Conservation (phyloP, 1,284 basidiomycete species). For the Vanrija pseudolonga region DNA sequence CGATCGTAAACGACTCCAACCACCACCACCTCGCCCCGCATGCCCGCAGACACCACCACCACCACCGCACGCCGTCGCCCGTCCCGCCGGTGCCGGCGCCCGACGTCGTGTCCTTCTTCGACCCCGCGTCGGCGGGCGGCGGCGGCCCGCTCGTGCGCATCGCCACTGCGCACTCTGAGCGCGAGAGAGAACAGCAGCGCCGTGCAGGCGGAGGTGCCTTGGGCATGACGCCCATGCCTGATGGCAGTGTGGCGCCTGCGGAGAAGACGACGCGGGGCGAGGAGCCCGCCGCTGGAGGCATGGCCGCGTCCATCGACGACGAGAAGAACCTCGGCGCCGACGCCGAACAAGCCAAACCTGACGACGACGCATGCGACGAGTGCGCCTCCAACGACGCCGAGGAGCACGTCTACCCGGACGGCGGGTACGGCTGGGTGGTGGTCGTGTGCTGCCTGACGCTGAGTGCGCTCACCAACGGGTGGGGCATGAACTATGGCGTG, state of each 20-base stretch:
- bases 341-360: background rate
- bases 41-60: background rate
- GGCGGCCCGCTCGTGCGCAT: slow-evolving; percentile 36
- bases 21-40: too few relatives aligned
- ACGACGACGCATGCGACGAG: background rate
- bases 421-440: slow-evolving; percentile 44
- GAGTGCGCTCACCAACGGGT: slow-evolving; percentile 25
- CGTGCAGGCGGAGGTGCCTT: too few relatives aligned
- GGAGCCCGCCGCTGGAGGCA: background rate
- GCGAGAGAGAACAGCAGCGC: background rate
- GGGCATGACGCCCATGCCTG: too few relatives aligned
- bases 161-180: slow-evolving; percentile 18
- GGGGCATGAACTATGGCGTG: slow-evolving; percentile 35
- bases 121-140: slow-evolving; percentile 35
- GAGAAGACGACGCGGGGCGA: background rate
- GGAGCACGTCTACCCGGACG: slow-evolving; percentile 42
- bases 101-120: slow-evolving; percentile 32
- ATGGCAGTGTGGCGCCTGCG: background rate
- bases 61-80: slow-evolving; percentile 1
- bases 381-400: background rate
- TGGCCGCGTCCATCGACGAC: background rate
- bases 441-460: slow-evolving; percentile 29
- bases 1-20: too few relatives aligned
- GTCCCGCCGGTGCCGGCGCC: slow-evolving; percentile 12
- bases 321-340: background rate